Evolutionary conservation across 2,329 filamentous ascomycete genomes (phyloP).

Genomic region (Coleophoma cylindrospora): DNA sequence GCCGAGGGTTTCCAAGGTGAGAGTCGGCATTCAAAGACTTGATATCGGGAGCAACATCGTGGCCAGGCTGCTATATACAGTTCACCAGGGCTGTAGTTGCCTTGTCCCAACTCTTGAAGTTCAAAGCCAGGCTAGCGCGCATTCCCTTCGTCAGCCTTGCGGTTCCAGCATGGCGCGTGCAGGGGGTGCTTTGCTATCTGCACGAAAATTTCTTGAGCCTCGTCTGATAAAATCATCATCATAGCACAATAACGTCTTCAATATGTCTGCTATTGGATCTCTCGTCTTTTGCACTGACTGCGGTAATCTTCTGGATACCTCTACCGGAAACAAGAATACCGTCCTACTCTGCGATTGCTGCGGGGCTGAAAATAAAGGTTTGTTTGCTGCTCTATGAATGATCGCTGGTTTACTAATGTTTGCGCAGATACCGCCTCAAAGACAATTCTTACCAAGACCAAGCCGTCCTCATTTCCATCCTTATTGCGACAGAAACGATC

Average conservation of each 20-base stretch:
- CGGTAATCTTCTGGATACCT: constrained; percentile 81
- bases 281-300: constrained; percentile 91
- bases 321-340: constrained; percentile 70
- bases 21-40: not conserved
- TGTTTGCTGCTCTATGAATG: constrained; percentile 11
- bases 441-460: constrained; percentile 76
- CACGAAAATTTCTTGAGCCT: not conserved
- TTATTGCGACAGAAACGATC: constrained; percentile 80
- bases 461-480: constrained; percentile 85
- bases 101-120: too few relatives aligned
- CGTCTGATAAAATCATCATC: not conserved
- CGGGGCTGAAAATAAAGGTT: constrained; percentile 79
- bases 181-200: not conserved
- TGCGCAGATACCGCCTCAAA: constrained; percentile 63
- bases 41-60: not conserved
- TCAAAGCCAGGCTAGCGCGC: too few relatives aligned
- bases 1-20: not conserved
- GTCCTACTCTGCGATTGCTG: constrained; percentile 81
- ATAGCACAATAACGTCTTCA: constrained; percentile 10
- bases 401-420: constrained; percentile 3
- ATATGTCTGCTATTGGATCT: constrained; percentile 85
- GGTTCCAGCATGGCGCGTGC: not conserved
- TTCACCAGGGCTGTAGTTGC: not conserved
- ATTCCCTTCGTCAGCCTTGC: constrained; percentile 8
- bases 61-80: not conserved